These are phyloP conservation scores for Penicillium egyptiacum DNA, from an alignment of 495 filamentous ascomycete species.

Conservation along the genomic window DNA sequence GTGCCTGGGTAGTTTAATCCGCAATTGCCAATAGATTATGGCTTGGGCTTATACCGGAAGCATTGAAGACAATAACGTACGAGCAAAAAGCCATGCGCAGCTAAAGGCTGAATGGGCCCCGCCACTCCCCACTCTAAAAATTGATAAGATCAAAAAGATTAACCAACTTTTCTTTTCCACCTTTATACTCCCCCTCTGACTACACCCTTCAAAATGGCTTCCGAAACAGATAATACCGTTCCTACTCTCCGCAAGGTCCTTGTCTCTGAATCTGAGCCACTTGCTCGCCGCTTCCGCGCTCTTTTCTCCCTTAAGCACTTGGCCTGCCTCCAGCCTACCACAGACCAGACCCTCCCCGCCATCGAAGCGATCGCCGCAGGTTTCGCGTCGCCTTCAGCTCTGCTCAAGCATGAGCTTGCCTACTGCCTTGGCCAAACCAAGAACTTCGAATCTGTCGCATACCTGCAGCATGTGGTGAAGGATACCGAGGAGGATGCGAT, in stretches of 20 bases:
- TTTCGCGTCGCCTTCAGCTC: slow-evolving; percentile 77
- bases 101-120: slow-evolving; percentile 20
- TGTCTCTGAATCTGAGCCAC: slow-evolving; percentile 71
- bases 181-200: background rate
- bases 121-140: slow-evolving; percentile 33
- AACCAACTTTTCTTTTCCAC: slow-evolving; percentile 16
- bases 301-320: slow-evolving; percentile 97
- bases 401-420: slow-evolving; percentile 92
- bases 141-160: slow-evolving; percentile 35
- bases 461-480: slow-evolving; percentile 73
- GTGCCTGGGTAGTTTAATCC: background rate
- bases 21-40: background rate
- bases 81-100: slow-evolving; percentile 4
- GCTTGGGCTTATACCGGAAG: background rate
- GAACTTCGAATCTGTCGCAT: slow-evolving; percentile 69
- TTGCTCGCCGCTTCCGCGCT: slow-evolving; percentile 90
- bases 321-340: slow-evolving; percentile 65
- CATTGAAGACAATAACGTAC: background rate
- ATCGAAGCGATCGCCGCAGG: slow-evolving; percentile 92
- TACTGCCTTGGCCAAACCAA: slow-evolving; percentile 94
- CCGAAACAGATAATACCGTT: slow-evolving; percentile 40
- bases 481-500: slow-evolving; percentile 82
- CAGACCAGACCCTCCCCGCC: slow-evolving; percentile 63
- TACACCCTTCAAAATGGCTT: slow-evolving; percentile 17
- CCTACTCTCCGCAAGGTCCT: slow-evolving; percentile 71